These are phyloP conservation scores for Westerdykella sp. DNA, from an alignment of 2,329 filamentous ascomycete species.

Conservation along the genomic window DNA sequence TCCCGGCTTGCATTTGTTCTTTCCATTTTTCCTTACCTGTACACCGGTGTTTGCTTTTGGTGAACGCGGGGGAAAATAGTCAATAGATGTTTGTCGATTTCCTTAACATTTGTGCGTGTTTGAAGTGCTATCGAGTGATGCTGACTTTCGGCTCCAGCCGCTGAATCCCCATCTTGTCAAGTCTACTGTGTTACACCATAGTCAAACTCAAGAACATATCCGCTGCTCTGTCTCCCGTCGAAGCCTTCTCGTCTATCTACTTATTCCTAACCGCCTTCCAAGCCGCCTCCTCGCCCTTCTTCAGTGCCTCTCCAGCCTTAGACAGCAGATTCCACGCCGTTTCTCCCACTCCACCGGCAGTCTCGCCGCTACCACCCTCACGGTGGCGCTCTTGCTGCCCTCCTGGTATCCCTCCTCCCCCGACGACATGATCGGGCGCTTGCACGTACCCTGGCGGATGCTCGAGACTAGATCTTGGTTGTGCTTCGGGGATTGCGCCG, in stretches of 20 bases:
- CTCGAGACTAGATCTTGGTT: slow-evolving; percentile 24
- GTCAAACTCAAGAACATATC: background rate
- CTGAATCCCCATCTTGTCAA: background rate
- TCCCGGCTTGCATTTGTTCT: slow-evolving; percentile 36
- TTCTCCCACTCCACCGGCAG: slow-evolving; percentile 19
- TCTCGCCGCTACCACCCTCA: background rate
- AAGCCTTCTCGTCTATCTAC: slow-evolving; percentile 4
- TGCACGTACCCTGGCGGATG: slow-evolving; percentile 47
- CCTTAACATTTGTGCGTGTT: slow-evolving; percentile 6
- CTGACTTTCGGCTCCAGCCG: background rate
- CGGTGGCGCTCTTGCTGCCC: no score
- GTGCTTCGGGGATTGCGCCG: slow-evolving; percentile 10
- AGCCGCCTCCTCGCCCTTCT: slow-evolving; percentile 32
- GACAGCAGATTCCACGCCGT: slow-evolving; percentile 31
- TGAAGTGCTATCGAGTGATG: slow-evolving; percentile 2
- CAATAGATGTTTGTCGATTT: slow-evolving; percentile 35
- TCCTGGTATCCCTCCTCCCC: slow-evolving; percentile 35
- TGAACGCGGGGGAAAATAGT: slow-evolving; percentile 33
- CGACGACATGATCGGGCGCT: slow-evolving; percentile 39
- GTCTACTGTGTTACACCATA: background rate
- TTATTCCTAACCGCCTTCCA: slow-evolving; percentile 32
- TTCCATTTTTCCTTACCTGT: slow-evolving; percentile 31
- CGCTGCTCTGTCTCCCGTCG: background rate
- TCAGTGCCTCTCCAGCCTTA: slow-evolving; percentile 33
- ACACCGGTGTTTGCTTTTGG: slow-evolving; percentile 29